Percentiles rank a stretch among this genome's conserved stretches.
Conservation (phyloP, 1,139 yeast species). For the Geotrichum candidum region DNA sequence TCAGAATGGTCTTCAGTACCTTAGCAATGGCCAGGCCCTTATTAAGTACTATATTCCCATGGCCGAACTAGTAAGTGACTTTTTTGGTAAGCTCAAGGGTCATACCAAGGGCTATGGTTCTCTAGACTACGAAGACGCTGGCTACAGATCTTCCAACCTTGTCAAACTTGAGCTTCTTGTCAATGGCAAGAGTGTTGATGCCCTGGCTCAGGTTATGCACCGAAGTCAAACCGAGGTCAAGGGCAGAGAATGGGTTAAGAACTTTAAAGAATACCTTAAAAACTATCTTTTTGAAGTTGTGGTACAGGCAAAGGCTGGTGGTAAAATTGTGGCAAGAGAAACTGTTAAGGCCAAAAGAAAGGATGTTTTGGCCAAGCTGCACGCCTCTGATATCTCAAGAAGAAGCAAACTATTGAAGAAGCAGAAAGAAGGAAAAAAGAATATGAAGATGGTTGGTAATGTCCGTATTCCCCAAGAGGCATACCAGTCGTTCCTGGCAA, state of each 20-base stretch:
- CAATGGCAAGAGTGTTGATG: slow-evolving; percentile 87
- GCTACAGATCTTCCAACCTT: slow-evolving; percentile 71
- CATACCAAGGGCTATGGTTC: slow-evolving; percentile 90
- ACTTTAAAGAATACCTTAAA: slow-evolving; percentile 70
- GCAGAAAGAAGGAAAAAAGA: slow-evolving; percentile 91
- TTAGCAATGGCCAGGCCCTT: slow-evolving; percentile 76
- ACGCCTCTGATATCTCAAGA: slow-evolving; percentile 89
- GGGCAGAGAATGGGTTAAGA: slow-evolving; percentile 77
- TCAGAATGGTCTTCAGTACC: slow-evolving; percentile 71
- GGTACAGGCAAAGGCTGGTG: slow-evolving; percentile 84
- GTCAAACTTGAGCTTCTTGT: slow-evolving; percentile 85
- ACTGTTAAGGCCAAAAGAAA: slow-evolving; percentile 89
- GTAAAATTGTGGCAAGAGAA: slow-evolving; percentile 80
- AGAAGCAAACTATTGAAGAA: slow-evolving; percentile 80
- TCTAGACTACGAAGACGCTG: slow-evolving; percentile 89
- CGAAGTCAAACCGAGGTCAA: slow-evolving; percentile 62
- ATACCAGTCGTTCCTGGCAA: slow-evolving; percentile 38
- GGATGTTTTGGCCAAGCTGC: slow-evolving; percentile 85
- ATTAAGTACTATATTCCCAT: slow-evolving; percentile 77
- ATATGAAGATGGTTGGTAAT: slow-evolving; percentile 72
- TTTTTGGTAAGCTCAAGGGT: slow-evolving; percentile 88
- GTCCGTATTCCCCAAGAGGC: slow-evolving; percentile 80
- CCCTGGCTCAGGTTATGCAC: slow-evolving; percentile 86
- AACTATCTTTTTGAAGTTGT: slow-evolving; percentile 88
- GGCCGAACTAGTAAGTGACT: slow-evolving; percentile 87